These are phyloP conservation scores for Verticillium tricorpus DNA, from an alignment of 2,329 filamentous ascomycete genomes.

Conservation along the genomic window DNA sequence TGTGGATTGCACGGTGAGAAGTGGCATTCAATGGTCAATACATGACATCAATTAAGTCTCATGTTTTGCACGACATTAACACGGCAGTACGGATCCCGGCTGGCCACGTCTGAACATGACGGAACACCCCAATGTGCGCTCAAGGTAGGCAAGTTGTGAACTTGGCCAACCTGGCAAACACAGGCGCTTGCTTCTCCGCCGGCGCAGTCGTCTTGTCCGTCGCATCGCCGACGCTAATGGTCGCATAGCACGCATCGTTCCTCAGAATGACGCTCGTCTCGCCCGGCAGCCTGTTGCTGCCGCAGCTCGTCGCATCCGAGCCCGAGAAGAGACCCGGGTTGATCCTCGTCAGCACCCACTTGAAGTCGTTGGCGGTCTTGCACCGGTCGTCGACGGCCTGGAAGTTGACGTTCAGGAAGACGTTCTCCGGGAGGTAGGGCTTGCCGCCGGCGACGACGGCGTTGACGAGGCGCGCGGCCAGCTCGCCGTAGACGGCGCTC, in stretches of 20 bases:
- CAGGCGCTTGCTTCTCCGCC: conserved; percentile 43
- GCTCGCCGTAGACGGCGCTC: conserved; percentile 58
- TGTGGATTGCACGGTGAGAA: no score
- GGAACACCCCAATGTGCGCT: neutral
- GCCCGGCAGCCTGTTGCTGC: conserved; percentile 48
- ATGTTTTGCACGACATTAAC: no score
- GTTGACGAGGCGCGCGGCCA: conserved; percentile 54
- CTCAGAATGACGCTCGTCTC: conserved; percentile 47
- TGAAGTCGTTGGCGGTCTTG: conserved; percentile 47
- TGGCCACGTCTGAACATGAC: no score
- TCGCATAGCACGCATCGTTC: conserved; percentile 52
- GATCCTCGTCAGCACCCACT: conserved; percentile 61
- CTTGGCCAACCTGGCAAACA: conserved; percentile 43
- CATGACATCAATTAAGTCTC: no score
- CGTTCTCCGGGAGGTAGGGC: conserved; percentile 57
- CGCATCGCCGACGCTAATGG: conserved; percentile 46
- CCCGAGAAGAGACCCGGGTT: conserved; percentile 47
- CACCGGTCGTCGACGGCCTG: conserved; percentile 31
- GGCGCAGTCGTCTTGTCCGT: conserved; percentile 55
- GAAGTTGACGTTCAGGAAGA: conserved; percentile 69
- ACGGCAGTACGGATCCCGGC: no score
- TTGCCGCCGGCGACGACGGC: conserved; percentile 49
- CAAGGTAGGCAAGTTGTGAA: conserved; percentile 42
- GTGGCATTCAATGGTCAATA: no score
- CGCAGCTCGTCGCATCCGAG: conserved; percentile 55